Base-by-base conservation (phyloP, 2,329 filamentous ascomycete genomes). In the Chaetomium sp. region DNA sequence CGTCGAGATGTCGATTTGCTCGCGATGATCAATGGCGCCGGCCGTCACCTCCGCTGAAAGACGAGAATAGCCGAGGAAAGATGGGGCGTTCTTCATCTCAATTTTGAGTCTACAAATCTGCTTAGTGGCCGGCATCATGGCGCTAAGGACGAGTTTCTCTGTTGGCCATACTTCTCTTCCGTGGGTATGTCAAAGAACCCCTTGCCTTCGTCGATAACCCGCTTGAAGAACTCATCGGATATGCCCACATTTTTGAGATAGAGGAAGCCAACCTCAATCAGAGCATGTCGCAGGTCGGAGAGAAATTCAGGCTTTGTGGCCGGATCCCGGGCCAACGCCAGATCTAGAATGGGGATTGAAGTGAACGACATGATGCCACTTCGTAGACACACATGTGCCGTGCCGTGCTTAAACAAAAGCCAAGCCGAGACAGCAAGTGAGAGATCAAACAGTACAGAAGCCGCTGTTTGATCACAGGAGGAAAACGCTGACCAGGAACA, bases 181-280 rank as follows among this genome's bases (percentile, higher is more conserved):
- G 75, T 68, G 1, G 88, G 86, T 54, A 95, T 77, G 57, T 89
- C 82, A 65, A 95, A 95, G 71, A 95, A 94, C 0, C 73, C 76
- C 53, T 81, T 82, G 45, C 87, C 88, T 65, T 90, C 79, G 2
- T 72, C 65, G 52, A 89, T 83, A 33, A 92, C 88, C 59, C 79
- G 71, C 32, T 80, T 66, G 63, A 88, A 83, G 52, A 92, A 72
- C 41, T 79, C 74, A 12, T 85, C 79, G 5, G 86, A 76, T 50
- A 92, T 84, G 27, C 86, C 87, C 2, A 88, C 85, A 66, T 95
- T 91, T 67, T 85, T 86, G 59, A 95, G 80, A 66, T 95, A 95
- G 27, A 95, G 70, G 66, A 95, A 95, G 1, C 90, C 90, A n/a
- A 95, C 88, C 68, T 92, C 87, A 65, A 95, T 81, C 36, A 95